These are phyloP conservation scores for Medicago lupulina DNA, from an alignment of 306 rosid genomes.

Conservation along the genomic window DNA sequence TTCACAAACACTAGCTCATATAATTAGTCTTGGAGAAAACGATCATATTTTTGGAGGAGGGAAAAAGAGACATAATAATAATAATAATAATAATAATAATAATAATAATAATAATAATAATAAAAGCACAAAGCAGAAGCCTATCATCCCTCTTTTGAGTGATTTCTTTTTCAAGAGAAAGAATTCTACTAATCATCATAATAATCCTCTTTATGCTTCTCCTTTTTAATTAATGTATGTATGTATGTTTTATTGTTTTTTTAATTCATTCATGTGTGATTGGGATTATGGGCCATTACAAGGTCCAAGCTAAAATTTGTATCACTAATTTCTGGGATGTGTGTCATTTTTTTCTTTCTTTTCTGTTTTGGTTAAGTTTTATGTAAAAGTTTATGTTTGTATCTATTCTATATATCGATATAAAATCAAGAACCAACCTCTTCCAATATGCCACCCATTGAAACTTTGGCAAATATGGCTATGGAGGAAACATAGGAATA, in stretches of 20 bases:
- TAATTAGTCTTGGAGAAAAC: slow-evolving; percentile 56
- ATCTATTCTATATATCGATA: background rate
- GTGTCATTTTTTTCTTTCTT: background rate
- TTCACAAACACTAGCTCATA: slow-evolving; percentile 57
- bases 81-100: too few relatives aligned
- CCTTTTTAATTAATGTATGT: slow-evolving; percentile 30
- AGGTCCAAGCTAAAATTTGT: background rate
- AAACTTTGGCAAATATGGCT: background rate
- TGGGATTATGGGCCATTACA: background rate
- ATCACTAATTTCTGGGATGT: background rate
- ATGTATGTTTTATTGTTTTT: background rate
- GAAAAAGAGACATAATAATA: slow-evolving; percentile 28
- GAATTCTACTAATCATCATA: slow-evolving; percentile 35
- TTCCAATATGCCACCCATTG: background rate
- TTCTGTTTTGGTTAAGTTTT: background rate
- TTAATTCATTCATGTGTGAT: slow-evolving; percentile 6
- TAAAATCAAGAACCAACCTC: background rate
- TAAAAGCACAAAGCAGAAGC: slow-evolving; percentile 67
- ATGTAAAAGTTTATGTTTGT: background rate
- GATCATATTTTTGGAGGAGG: slow-evolving; percentile 43
- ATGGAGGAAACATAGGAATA: background rate
- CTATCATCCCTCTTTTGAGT: slow-evolving; percentile 79
- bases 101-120: too few relatives aligned
- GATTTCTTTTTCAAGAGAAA: slow-evolving; percentile 59
- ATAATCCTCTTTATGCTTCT: slow-evolving; percentile 58